Base-by-base conservation (phyloP, 306 rosid genomes). In the Prunus mira region DNA sequence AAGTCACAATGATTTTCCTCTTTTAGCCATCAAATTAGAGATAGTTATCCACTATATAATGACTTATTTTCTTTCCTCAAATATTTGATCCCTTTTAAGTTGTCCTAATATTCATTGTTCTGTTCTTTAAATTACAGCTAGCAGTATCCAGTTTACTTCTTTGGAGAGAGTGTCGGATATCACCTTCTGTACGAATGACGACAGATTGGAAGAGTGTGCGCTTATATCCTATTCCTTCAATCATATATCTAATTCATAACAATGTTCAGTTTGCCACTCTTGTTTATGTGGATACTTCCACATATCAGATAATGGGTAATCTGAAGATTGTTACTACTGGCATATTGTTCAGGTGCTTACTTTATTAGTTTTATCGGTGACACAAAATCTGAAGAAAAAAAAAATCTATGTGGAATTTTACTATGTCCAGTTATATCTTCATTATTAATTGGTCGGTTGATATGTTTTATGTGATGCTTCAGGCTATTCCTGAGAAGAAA, bases 291-390 rank as follows among this genome's bases (percentile, higher is more conserved):
- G 98, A 94, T 78, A 90, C 98, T 73, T 94, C 98, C 56, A 94
- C 98, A 0, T 91, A 94, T 82, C 98, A 94, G 89, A 92, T 94
- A 62, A 89, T 94, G 98, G 98, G 98, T 3, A 94, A 94, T 86
- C 82, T 94, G 88, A 94, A 94, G 86, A 94, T 94, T 80, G 95
- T 94, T 68, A 91, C 95, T 6, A 94, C 97, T 45, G 98, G 90
- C 71, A 84, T 92, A 76, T 83, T 92, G 76, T 94, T 91, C 89
- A 94, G 98, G 97, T 92, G 82, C 85, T 69, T 79, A 47, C 77
- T 81, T 41, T 79, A 17, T 72, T 49, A 46, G 30, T 41, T 61
- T 60, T 30, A 11, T 14, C 13, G 12, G 66, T 47, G 4, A 67
- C 52, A 65, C 11, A n/a, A 14, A 27, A 6, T 55, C 32, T 58